A percentile compares a stretch with the other conserved stretches of the same genome.
Conservation (phyloP, 2,329 filamentous ascomycete species). For the Pyrenophora seminiperda region DNA sequence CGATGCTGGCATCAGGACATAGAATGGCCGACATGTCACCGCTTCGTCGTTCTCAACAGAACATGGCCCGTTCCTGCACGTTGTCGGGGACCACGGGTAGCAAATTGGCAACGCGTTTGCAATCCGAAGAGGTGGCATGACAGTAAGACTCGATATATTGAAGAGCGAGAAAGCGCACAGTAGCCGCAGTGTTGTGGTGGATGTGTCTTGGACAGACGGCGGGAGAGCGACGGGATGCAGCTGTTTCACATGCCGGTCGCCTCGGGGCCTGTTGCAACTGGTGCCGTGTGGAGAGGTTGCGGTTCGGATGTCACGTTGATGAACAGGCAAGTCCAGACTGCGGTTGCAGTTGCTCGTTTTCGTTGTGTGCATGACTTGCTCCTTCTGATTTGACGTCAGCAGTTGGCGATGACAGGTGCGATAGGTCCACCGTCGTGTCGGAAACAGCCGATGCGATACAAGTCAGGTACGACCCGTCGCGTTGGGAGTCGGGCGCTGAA, state of each 20-base stretch:
- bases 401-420: background rate
- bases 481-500: background rate
- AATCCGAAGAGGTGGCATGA: background rate
- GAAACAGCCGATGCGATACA: conserved; percentile 2
- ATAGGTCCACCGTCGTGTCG: background rate
- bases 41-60: background rate
- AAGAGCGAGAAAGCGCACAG: background rate
- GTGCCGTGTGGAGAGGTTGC: conserved; percentile 2
- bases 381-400: conserved; percentile 8
- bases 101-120: conserved; percentile 1
- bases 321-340: conserved; percentile 1
- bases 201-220: background rate
- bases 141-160: conserved; percentile 3
- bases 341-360: too few relatives aligned
- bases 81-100: background rate
- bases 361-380: conserved; percentile 1
- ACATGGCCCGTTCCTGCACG: background rate
- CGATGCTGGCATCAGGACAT: background rate
- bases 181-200: background rate
- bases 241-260: conserved; percentile 10
- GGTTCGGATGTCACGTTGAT: background rate
- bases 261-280: background rate
- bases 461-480: conserved; percentile 10
- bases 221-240: conserved; percentile 3
- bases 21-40: conserved; percentile 2